phyloP scores from a whole-genome alignment of 1,139 yeast species.

The Yamadazyma epiphylla region DNA sequence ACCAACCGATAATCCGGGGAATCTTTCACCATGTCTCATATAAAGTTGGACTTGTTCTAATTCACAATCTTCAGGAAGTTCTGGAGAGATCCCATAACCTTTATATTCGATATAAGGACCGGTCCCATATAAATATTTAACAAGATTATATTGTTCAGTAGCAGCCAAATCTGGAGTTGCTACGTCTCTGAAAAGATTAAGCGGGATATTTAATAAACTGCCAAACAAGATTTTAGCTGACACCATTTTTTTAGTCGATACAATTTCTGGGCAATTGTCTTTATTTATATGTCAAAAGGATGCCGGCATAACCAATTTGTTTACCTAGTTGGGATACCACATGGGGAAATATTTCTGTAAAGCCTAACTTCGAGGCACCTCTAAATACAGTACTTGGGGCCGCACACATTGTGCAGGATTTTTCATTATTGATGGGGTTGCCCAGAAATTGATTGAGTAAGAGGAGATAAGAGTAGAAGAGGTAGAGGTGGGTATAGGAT shows the following conservation, averaged over 20 bases:
- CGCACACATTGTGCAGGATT: too few species aligned
- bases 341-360: too few species aligned
- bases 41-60: constrained; percentile 33
- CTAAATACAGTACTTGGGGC: too few species aligned
- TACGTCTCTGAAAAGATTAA: constrained; percentile 14
- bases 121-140: constrained; percentile 30
- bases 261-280: too few species aligned
- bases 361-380: too few species aligned
- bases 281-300: too few species aligned
- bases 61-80: constrained; percentile 26
- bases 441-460: too few species aligned
- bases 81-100: constrained; percentile 33
- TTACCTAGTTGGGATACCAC: too few species aligned
- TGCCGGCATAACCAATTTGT: too few species aligned
- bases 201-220: constrained; percentile 12
- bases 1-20: constrained; percentile 27
- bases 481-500: too few species aligned
- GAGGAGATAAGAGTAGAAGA: too few species aligned
- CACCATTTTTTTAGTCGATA: constrained; percentile 9
- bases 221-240: constrained; percentile 9
- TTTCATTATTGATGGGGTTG: too few species aligned
- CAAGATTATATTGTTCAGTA: constrained; percentile 26
- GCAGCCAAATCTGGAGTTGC: constrained; percentile 28
- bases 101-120: constrained; percentile 35
- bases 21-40: constrained; percentile 38